Conservation (phyloP, 2,329 filamentous ascomycete genomes). For the Aschersonia sp. region DNA sequence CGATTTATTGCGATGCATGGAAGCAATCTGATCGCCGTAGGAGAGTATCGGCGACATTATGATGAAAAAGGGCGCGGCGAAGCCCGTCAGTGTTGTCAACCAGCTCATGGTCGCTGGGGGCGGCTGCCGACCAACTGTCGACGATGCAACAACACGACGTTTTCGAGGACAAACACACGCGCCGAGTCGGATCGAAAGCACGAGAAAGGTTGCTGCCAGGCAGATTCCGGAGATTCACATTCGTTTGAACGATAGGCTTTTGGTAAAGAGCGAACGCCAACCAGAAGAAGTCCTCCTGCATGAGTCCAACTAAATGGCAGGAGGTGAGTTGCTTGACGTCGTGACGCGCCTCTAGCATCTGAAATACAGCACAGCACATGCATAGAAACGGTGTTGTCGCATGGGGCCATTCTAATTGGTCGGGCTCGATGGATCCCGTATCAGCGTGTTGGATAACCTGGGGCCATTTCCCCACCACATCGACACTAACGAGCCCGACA, state of each 20-base stretch:
- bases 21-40: conserved; percentile 50
- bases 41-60: conserved; percentile 49
- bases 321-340: background rate
- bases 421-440: no score
- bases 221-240: no score
- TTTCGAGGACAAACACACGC: no score
- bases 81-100: conserved; percentile 35
- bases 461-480: no score
- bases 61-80: conserved; percentile 47
- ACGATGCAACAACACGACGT: background rate
- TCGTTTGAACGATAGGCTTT: conserved; percentile 1
- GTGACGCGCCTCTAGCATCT: background rate
- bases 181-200: no score
- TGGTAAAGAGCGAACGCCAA: background rate
- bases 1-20: conserved; percentile 49
- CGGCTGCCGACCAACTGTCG: background rate
- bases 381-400: background rate
- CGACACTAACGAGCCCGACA: no score
- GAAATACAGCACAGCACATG: background rate
- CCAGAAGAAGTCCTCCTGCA: background rate
- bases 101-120: conserved; percentile 18
- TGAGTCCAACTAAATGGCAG: background rate
- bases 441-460: no score
- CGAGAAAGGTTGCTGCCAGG: no score
- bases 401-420: background rate